Evolutionary conservation across 2,329 filamentous ascomycete species (phyloP), one percentile per base, ranked within the genome.

Genomic region (Ceratocystis harringtonii): DNA sequence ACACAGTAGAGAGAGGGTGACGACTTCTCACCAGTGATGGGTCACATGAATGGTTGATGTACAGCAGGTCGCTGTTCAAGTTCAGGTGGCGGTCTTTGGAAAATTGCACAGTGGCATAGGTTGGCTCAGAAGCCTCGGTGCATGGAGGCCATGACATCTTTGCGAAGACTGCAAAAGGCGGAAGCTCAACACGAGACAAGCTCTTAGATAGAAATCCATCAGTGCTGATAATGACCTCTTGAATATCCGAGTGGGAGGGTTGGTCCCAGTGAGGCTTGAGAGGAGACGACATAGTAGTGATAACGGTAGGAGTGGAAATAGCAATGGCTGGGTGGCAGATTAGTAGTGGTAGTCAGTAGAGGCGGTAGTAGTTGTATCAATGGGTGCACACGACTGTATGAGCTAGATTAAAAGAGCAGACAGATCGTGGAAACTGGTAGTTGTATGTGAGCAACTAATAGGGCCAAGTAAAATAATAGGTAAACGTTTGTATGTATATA

Each of bases 11-110:
- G 8, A 30, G 10, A n/a, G 28, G 17, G 17, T 15, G 15, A 19
- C 22, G 15, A 19, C 48, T 58, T n/a, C 81, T 77, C 68, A 85
- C 83, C 67, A 87, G 77, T 71, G 81, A 83, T 28, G 84, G 84
- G 70, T 84, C 82, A 74, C 84, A 87, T 3, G 81, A 84, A 74
- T 87, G 84, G 73, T 87, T 87, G 69, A 86, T 83, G 74, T 86
- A 87, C 58, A 87, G 73, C 71, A 87, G 72, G 71, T 87, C 84
- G 70, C 81, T 85, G 75, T 87, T 87, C 55, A 87, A 76, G 70
- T 82, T 80, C 70, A 87, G 74, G 72, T 87, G 84, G 66, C 75
- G 75, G 69, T 81, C 73, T 64, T 75, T 75, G 67, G 78, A 81
- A 68, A 80, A 80, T 74, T 87, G 84, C 30, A 87, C 83, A 1